Percentiles rank a stretch among this genome's conserved stretches.
These are phyloP conservation scores for Arabidopsis lyrata DNA, from an alignment of 441 rosid species.

Conservation along the genomic window DNA sequence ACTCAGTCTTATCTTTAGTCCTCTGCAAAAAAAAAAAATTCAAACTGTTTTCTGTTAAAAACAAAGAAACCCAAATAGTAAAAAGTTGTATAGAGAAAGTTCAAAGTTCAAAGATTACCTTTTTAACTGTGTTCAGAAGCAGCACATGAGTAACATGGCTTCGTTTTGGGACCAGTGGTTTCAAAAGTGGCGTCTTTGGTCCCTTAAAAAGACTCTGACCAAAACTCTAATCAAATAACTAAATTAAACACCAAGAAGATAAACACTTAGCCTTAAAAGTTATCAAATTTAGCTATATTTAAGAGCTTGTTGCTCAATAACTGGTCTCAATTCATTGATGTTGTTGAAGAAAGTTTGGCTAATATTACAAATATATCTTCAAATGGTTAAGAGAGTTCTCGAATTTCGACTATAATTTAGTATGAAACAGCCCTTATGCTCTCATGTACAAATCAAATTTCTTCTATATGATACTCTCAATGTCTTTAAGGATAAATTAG, in stretches of 20 bases:
- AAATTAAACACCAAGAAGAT: slow-evolving; percentile 11
- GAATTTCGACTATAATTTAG: no score
- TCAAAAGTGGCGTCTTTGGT: slow-evolving; percentile 23
- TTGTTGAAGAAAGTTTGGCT: background rate
- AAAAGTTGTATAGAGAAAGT: slow-evolving; percentile 26
- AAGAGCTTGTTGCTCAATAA: background rate
- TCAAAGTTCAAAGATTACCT: slow-evolving; percentile 31
- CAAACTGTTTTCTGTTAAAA: slow-evolving; percentile 40
- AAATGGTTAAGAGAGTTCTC: no score
- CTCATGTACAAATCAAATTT: background rate
- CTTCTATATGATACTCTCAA: background rate
- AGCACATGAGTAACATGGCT: slow-evolving; percentile 38
- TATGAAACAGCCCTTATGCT: background rate
- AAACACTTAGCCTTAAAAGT: background rate
- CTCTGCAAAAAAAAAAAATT: slow-evolving; percentile 11
- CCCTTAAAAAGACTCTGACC: background rate
- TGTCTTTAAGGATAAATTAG: background rate
- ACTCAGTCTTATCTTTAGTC: slow-evolving; percentile 47
- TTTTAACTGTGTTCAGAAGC: slow-evolving; percentile 38
- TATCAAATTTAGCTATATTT: background rate
- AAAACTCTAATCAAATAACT: slow-evolving; percentile 25
- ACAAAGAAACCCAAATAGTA: slow-evolving; percentile 25
- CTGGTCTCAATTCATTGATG: background rate
- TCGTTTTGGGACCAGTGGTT: slow-evolving; percentile 38
- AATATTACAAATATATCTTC: background rate